Evolutionary conservation across 176 grass and related monocot genomes (phyloP), one percentile per base, ranked within the genome.

Genomic region (Triticum dicoccoides): DNA sequence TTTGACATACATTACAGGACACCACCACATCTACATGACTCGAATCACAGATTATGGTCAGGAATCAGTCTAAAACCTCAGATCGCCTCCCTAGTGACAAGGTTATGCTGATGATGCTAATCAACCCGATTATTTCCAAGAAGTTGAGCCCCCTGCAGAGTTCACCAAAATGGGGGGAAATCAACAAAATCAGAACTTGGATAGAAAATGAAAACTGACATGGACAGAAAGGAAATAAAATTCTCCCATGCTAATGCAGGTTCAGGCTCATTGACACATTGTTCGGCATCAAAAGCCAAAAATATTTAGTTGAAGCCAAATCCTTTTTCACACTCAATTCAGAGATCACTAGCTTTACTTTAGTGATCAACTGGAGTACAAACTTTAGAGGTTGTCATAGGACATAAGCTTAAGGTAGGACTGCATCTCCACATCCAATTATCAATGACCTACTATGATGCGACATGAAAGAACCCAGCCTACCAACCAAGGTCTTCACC

Each of bases 21-120:
- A 34, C 29, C 29, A 30, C 29, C 29, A 30, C 29, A 30, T 34
- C 33, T 38, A 38, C 6, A 38, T 38, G 35, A 38, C 35, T 38
- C 35, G 1, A 38, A 38, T 38, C 35, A 38, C 52, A 56, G 52
- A 6, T 5, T 56, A 49, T 63, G 24, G 64, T 66, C 64, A 32
- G 49, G 44, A 47, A 11, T 58, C 66, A 59, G 64, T 72, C 82
- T 0, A 61, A 39, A 17, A 78, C 27, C 69, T 98, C 83, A 95
- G 29, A 92, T 64, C 61, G 10, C 61, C 42, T 93, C 91, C 42
- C 87, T 76, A 29, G 89, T 84, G 35, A 95, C n/a, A 33, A 97
- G 80, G 82, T 89, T 86, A 98, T 85, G 65, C 95, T 91, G 20
- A 98, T 0, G 92, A 92, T 18, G 82, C 84, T 0, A 90, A 95